Evolutionary conservation across 257 asterid species (phyloP).

Genomic region (Lavandula angustifolia): DNA sequence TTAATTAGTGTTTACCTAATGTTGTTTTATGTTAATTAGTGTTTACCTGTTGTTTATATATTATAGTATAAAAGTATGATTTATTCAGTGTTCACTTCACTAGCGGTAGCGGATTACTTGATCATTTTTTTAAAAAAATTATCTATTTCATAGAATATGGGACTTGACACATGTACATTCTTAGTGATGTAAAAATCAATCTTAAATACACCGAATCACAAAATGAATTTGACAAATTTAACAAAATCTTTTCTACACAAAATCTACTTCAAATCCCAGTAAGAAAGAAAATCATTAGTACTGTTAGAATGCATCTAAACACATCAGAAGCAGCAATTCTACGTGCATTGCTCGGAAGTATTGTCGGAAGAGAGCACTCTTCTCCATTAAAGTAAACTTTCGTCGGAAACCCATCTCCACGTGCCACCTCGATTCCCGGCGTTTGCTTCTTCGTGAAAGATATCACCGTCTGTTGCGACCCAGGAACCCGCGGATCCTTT

Average conservation of each 20-base stretch:
- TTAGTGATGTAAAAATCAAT: neutral
- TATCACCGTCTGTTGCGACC: constrained; percentile 58
- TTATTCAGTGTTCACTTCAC: too few species aligned
- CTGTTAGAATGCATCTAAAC: constrained; percentile 32
- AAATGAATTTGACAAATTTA: constrained; percentile 19
- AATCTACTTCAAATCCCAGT: constrained; percentile 5
- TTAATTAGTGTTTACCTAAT: too few species aligned
- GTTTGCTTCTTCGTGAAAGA: constrained; percentile 60
- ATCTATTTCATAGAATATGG: neutral
- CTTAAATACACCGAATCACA: neutral
- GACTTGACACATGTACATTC: constrained; percentile 8
- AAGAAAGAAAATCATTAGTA: constrained; percentile 33
- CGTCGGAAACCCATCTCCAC: constrained; percentile 68
- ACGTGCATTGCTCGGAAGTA: constrained; percentile 47
- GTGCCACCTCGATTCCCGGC: constrained; percentile 48
- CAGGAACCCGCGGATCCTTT: constrained; percentile 66
- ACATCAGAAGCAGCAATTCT: constrained; percentile 28
- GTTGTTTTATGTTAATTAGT: too few species aligned
- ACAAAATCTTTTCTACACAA: neutral
- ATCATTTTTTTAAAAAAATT: too few species aligned
- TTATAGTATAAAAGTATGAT: too few species aligned
- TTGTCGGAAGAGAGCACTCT: constrained; percentile 66
- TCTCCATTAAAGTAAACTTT: constrained; percentile 77
- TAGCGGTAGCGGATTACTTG: too few species aligned
- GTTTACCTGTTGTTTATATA: too few species aligned